Base-by-base conservation (phyloP, 345 rosid species). In the Abelmoschus esculentus region DNA sequence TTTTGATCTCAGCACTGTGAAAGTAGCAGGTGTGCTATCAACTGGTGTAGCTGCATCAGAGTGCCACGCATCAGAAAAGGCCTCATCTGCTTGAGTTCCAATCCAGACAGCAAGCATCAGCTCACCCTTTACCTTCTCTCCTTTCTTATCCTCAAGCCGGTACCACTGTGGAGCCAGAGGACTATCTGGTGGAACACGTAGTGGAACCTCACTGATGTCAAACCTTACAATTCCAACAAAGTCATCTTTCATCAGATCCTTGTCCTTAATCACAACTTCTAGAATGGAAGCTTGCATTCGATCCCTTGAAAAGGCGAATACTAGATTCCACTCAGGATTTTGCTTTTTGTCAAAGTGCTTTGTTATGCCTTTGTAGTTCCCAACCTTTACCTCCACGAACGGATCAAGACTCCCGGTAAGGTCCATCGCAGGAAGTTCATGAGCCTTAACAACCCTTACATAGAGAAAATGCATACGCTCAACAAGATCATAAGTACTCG, bases 141-240 rank as follows among this genome's bases (percentile, higher is more conserved):
- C 89, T 67, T 87, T 90, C 84, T 90, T 88, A 69, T 90, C 89
- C 72, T 85, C 95, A 63, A 96, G 85, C 56, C 93, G 85, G 75
- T 90, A 92, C 99, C 99, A 92, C 76, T 92, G 92, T 2, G 99
- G 97, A 17, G 99, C 99, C 62, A 96, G 81, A 56, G 99, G 99
- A 61, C 98, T 96, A 36, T 96, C 98, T 0, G 99, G 98, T 1
- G 99, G 97, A 31, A 92, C 97, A n/a, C 99, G 85, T 71, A 89
- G 80, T 7, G 98, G 98, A 17, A 96, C 74, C 84, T 96, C 98
- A 60, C 81, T 86, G 79, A 96, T 76, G 47, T 96, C 98, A 55
- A 92, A 92, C 75, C 90, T 73, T 32, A 89, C 86, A 73, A 86
- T 85, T 19, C 99, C 99, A 5, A 92, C 90, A 66, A 86, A 90